Conservation (phyloP, 2,329 filamentous ascomycete genomes). For the Hymenoscyphus scutula region DNA sequence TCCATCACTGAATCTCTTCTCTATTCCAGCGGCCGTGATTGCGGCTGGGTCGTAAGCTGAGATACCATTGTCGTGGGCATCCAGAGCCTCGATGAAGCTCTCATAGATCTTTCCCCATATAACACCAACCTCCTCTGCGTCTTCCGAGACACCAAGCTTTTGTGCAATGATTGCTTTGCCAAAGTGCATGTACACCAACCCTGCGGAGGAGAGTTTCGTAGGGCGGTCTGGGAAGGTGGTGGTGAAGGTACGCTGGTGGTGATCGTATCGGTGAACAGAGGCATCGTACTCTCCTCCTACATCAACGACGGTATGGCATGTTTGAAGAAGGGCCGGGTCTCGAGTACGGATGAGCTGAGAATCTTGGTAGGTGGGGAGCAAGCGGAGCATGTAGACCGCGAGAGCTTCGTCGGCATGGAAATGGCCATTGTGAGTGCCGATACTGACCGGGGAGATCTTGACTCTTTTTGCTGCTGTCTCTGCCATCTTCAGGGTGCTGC, state of each 20-base stretch:
- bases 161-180: conserved; percentile 78
- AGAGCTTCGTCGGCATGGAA: conserved; percentile 99
- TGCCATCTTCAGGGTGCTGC: conserved; percentile 56
- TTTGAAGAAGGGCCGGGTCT: conserved; percentile 72
- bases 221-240: conserved; percentile 78
- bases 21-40: conserved; percentile 66
- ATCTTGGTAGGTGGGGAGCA: conserved; percentile 75
- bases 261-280: conserved; percentile 77
- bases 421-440: conserved; percentile 94
- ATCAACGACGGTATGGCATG: conserved; percentile 93
- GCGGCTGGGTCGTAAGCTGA: conserved; percentile 72
- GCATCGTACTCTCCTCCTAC: conserved; percentile 94
- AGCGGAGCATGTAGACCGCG: conserved; percentile 91
- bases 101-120: conserved; percentile 89
- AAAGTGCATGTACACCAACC: conserved; percentile 94
- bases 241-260: conserved; percentile 91
- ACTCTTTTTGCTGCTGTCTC: conserved; percentile 76
- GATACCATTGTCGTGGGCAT: conserved; percentile 97
- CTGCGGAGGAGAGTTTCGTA: conserved; percentile 92
- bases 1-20: conserved; percentile 80
- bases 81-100: conserved; percentile 91
- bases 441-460: conserved; percentile 62
- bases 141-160: conserved; percentile 58
- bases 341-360: conserved; percentile 81
- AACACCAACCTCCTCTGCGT: conserved; percentile 65